Evolutionary conservation across 768 basidiomycete species (phyloP), one percentile per base, ranked within the genome.

Genomic region (Pholiota microspora): DNA sequence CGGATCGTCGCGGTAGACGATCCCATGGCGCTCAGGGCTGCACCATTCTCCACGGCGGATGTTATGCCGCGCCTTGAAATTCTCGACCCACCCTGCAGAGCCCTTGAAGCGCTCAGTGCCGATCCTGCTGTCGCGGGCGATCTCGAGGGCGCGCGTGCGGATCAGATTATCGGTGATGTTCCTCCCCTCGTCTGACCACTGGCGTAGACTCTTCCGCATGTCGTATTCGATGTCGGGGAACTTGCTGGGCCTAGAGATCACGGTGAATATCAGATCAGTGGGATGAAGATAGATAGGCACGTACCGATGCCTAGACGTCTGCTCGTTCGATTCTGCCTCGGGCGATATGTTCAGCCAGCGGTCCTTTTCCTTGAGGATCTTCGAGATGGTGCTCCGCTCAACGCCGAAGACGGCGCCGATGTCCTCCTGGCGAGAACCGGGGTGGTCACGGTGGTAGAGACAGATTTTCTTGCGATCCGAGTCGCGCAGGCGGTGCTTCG

Each of bases 361-460:
- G n/a, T 78, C 77, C 70, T 89, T 92, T 64, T 88, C 74, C 69
- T 94, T 94, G 60, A 94, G 77, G 58, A 93, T 94, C 73, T 95
- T 94, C 71, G 88, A 90, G 69, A 95, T 87, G n/a, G 93, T 95
- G 72, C 91, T 94, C 49, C 93, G 84, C 65, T 95, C 93, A 56
- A 94, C 88, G 47, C 82, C 81, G 66, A 87, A 94, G 28, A 73
- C 71, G 9, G 74, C 73, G 4, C 88, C 93, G 61, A 95, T 92
- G 65, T 92, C 89, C 64, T 94, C 91, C 68, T 95, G 93, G 55
- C 88, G 82, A 16, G 82, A 76, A 49, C 81, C 80, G 0, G 87
- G 88, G 63, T 90, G 74, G 3, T 83, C 71, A 49, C 76, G 70
- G 56, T 85, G 82, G 66, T 83, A 87, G 10, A 76, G 52, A 62